Percentiles rank a stretch among this genome's conserved stretches.
These are phyloP conservation scores for Apiospora saccharicola DNA, from an alignment of 2,329 filamentous ascomycete genomes.

Conservation along the genomic window DNA sequence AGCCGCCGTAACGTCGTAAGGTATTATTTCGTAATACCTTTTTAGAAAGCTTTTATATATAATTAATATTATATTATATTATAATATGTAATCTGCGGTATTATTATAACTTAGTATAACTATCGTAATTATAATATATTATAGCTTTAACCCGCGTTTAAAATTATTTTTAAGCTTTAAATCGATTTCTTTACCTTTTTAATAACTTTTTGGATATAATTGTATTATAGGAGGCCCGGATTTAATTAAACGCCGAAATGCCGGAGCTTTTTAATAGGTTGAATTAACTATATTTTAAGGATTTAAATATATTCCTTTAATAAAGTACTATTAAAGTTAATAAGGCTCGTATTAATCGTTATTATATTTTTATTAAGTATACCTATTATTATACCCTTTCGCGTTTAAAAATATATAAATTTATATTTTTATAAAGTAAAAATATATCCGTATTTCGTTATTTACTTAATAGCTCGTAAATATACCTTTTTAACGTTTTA, in stretches of 20 bases:
- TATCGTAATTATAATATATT: not conserved
- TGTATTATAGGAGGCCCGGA: not conserved
- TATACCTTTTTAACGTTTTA: not conserved
- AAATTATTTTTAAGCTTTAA: not conserved
- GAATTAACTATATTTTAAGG: not conserved
- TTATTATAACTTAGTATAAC: not conserved
- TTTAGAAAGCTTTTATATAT: not conserved
- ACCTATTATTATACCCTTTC: not conserved
- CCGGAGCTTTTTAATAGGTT: not conserved
- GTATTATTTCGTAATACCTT: not conserved
- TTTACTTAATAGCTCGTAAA: not conserved
- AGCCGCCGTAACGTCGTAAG: not conserved
- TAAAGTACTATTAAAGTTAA: not conserved
- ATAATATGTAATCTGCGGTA: not conserved
- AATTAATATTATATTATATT: not conserved
- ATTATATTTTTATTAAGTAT: not conserved
- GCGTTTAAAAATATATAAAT: not conserved
- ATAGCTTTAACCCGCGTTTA: not conserved
- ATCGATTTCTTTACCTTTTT: not conserved
- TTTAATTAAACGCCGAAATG: not conserved
- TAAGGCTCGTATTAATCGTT: not conserved
- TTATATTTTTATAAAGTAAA: not conserved
- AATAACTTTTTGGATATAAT: not conserved
- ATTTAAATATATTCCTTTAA: not conserved
- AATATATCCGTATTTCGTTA: not conserved